These are phyloP conservation scores for Nigrospora oryzae DNA, from an alignment of 2,329 filamentous ascomycete species.

Conservation along the genomic window DNA sequence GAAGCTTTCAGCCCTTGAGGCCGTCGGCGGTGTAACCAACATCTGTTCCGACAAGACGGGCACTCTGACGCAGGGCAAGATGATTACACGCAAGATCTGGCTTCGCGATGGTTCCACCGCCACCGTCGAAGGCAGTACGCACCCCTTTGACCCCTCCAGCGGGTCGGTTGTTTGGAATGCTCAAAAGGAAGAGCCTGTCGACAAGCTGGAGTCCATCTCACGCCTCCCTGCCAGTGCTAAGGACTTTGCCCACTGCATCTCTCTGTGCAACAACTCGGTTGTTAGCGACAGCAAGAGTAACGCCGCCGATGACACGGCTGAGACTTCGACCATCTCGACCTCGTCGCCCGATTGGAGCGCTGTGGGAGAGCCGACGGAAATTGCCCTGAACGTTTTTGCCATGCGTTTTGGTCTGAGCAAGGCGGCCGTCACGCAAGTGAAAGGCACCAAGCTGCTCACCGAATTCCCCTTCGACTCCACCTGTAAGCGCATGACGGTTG, in stretches of 20 bases:
- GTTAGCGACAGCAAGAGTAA: constrained; percentile 34
- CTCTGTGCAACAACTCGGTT: constrained; percentile 53
- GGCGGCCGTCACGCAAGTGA: constrained; percentile 24
- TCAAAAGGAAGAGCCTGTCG: constrained; percentile 14
- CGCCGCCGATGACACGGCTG: constrained; percentile 29
- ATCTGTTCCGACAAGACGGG: constrained; percentile 67
- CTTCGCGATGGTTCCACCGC: constrained; percentile 45
- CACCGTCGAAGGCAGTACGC: constrained; percentile 43
- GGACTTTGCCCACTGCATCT: constrained; percentile 44
- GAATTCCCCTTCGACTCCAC: constrained; percentile 69
- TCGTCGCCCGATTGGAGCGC: constrained; percentile 46
- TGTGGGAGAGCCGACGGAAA: constrained; percentile 62
- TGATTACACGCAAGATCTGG: constrained; percentile 57
- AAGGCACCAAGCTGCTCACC: constrained; percentile 40
- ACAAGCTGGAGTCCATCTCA: constrained; percentile 12
- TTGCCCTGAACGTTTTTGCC: constrained; percentile 65
- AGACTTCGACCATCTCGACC: constrained; percentile 38
- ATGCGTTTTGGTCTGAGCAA: constrained; percentile 54
- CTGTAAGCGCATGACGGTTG: constrained; percentile 67
- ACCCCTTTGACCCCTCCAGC: constrained; percentile 54
- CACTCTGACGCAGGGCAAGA: constrained; percentile 57
- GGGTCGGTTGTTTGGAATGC: constrained; percentile 39
- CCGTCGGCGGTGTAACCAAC: constrained; percentile 60
- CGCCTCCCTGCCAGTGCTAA: constrained; percentile 24
- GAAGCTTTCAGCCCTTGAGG: constrained; percentile 57